Base-by-base conservation (phyloP, 164 flowering plant species). In the Cinnamomum micranthum region DNA sequence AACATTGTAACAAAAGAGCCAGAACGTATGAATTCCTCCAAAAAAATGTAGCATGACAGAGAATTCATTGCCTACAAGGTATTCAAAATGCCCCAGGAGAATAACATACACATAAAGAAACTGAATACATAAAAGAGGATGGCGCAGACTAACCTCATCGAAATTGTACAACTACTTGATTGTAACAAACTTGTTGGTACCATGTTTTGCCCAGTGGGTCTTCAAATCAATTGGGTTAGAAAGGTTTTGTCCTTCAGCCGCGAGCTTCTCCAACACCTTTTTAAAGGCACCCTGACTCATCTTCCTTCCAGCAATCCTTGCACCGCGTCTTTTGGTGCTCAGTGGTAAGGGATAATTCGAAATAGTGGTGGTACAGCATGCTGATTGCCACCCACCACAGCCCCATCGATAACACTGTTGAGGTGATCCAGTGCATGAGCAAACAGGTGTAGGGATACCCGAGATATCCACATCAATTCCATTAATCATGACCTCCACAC, bases 391-490 rank as follows among this genome's bases (percentile, higher is more conserved):
- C 31, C 98, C 98, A 72, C 98, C 98, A 78, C 92, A 89, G 1
- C 98, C 98, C 98, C 98, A 93, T 33, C 92, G 82, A 76, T 93
- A 93, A 70, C 98, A 93, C 77, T 90, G 97, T 77, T 93, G 97
- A 52, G 94, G 88, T 50, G 82, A 33, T 74, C 94, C 94, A 35
- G 96, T 91, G 70, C 98, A 93, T 1, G 98, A 90, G 81, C 98
- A 93, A 68, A 91, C 86, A 0, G 98, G 98, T 66, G 88, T 89
- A 0, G 98, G 96, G 60, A 93, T 86, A 15, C 96, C 88, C 0
- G 92, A 83, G 58, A 93, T 85, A 80, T 93, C 94, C 89, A 93
- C 79, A 71, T 87, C 88, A 55, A 89, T 81, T 50, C 98, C 98
- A 79, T 93, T 91, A 60, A 93, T 88, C 1, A 88, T 86, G 58